phyloP scores from a whole-genome alignment of 805 yeast genomes.

The Kodamaea nitidulidarum region DNA sequence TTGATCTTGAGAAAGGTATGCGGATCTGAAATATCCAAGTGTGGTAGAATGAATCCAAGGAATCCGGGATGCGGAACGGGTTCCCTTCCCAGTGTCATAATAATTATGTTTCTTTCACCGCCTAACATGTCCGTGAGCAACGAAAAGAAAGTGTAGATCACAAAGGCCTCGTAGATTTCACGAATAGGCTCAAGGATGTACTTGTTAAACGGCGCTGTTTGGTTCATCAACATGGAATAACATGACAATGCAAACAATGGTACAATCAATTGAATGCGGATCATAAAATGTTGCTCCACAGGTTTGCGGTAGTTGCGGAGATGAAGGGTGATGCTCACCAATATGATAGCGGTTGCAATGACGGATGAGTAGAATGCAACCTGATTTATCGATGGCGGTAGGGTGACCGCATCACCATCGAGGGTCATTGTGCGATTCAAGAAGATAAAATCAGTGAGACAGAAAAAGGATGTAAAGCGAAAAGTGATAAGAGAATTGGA shows the following conservation, averaged over 20 bases:
- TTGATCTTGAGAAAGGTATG: constrained; percentile 70
- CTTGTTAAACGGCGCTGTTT: constrained; percentile 35
- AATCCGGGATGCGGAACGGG: constrained; percentile 68
- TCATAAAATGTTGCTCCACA: constrained; percentile 75
- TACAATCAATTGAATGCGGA: constrained; percentile 75
- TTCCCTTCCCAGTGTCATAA: constrained; percentile 61
- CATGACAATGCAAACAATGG: constrained; percentile 79
- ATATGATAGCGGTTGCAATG: constrained; percentile 21
- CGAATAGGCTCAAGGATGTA: constrained; percentile 65
- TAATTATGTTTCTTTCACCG: constrained; percentile 84
- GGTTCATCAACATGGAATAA: constrained; percentile 50
- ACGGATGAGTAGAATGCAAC: constrained; percentile 19
- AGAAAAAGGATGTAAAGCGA: neutral
- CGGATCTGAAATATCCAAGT: constrained; percentile 84
- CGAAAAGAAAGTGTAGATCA: constrained; percentile 87
- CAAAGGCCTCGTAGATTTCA: constrained; percentile 94
- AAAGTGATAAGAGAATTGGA: neutral
- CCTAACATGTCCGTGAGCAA: constrained; percentile 80
- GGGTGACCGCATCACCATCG: constrained; percentile 5
- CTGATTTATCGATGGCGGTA: constrained; percentile 20
- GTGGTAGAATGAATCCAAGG: constrained; percentile 45
- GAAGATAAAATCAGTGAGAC: neutral
- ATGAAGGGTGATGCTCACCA: constrained; percentile 28
- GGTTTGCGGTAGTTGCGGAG: constrained; percentile 78
- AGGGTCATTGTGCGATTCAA: neutral